These are phyloP conservation scores for Lanmaoa pseudosensibilis DNA, from an alignment of 768 basidiomycete species.

Conservation along the genomic window DNA sequence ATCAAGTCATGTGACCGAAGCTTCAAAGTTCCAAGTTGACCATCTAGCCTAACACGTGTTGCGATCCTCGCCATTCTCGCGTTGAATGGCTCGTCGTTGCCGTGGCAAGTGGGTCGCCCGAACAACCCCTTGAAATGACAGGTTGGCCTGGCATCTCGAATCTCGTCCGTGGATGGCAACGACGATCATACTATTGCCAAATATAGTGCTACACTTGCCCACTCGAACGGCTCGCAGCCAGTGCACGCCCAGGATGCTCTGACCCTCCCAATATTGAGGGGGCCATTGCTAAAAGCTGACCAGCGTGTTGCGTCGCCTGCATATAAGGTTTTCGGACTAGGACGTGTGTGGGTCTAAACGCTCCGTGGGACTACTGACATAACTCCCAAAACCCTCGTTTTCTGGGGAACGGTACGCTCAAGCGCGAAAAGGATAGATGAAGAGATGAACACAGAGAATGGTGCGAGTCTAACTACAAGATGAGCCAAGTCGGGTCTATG, in stretches of 20 bases:
- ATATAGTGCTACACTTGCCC: constrained; percentile 1
- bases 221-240: neutral
- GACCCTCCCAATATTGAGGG: neutral
- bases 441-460: neutral
- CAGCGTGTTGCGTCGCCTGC: neutral
- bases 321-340: neutral
- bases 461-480: constrained; percentile 1
- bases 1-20: constrained; percentile 13
- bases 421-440: neutral
- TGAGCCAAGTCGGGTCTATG: neutral
- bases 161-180: constrained; percentile 1
- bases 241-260: neutral
- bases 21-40: neutral
- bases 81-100: constrained; percentile 2
- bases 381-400: neutral
- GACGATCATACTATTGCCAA: constrained; percentile 18
- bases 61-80: constrained; percentile 12
- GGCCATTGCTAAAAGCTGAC: neutral
- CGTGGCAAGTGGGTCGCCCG: constrained; percentile 8
- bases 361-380: neutral
- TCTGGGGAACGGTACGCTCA: neutral
- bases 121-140: neutral
- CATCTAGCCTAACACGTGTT: constrained; percentile 8
- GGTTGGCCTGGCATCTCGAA: constrained; percentile 15
- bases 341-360: neutral